Conservation (phyloP, 768 basidiomycete genomes). For the Phlebiopsis gigantea region DNA sequence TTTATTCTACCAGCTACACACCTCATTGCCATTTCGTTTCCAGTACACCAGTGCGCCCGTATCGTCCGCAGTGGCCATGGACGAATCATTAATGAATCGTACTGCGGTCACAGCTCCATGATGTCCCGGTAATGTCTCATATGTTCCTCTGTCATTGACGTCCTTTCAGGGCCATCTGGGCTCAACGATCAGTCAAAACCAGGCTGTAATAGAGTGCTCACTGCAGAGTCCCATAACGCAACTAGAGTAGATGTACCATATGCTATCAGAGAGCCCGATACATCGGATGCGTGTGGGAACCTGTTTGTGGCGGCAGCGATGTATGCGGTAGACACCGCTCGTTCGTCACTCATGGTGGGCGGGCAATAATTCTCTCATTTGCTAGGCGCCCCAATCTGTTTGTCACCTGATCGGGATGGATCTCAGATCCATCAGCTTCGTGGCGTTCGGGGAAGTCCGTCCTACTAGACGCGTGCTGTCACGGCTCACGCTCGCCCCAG, state of each 20-base stretch:
- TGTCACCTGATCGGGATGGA: not conserved
- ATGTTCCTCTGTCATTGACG: conserved; percentile 46
- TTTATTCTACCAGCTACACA: conserved; percentile 1
- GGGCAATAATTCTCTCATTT: not conserved
- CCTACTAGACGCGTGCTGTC: no score
- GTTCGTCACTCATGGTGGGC: not conserved
- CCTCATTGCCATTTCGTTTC: conserved; percentile 33
- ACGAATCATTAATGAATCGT: conserved; percentile 49
- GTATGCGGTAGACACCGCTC: conserved; percentile 23
- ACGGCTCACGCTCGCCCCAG: no score
- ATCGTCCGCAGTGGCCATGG: conserved; percentile 72
- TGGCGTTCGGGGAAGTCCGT: not conserved
- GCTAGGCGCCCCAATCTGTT: not conserved
- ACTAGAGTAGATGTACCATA: conserved; percentile 54
- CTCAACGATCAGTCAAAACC: not conserved
- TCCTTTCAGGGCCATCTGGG: conserved; percentile 32
- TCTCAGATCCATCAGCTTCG: not conserved
- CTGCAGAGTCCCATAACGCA: conserved; percentile 55
- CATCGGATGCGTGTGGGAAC: conserved; percentile 34
- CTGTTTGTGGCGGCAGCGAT: conserved; percentile 46
- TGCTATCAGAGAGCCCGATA: conserved; percentile 36
- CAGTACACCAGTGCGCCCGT: conserved; percentile 64
- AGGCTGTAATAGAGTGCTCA: conserved; percentile 23
- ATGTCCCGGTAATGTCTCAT: conserved; percentile 72
- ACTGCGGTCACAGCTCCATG: conserved; percentile 70